Evolutionary conservation across 78 protist genomes (phyloP).

Genomic region (Dictyostelium brefeldianum): DNA sequence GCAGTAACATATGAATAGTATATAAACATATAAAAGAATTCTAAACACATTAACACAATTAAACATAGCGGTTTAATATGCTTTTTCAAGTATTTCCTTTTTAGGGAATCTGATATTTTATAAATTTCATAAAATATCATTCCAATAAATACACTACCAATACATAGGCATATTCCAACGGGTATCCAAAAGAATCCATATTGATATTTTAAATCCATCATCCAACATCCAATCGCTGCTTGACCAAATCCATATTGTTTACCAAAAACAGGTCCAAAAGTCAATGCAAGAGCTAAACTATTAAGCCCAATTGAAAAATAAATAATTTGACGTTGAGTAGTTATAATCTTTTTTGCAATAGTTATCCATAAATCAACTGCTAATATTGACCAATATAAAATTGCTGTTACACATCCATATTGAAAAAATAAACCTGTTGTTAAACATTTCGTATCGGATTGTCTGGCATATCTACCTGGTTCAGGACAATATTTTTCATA

Average conservation of each 20-base stretch:
- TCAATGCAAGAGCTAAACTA: background rate
- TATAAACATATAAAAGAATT: constrained; percentile 31
- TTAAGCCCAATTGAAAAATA: constrained; percentile 20
- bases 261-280: constrained; percentile 7
- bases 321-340: background rate
- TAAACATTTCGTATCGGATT: constrained; percentile 29
- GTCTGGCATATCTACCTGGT: constrained; percentile 11
- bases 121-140: constrained; percentile 39
- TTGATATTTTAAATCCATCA: constrained; percentile 19
- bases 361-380: constrained; percentile 45
- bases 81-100: background rate
- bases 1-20: background rate
- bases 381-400: background rate
- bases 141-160: constrained; percentile 30
- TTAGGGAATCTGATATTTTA: background rate
- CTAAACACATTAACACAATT: constrained; percentile 23
- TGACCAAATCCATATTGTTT: constrained; percentile 17
- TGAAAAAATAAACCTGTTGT: constrained; percentile 22
- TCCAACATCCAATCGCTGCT: constrained; percentile 22
- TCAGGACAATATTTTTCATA: background rate
- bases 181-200: constrained; percentile 62
- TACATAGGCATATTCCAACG: background rate
- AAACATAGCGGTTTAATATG: constrained; percentile 18
- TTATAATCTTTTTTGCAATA: background rate
- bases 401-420: constrained; percentile 19